These are phyloP conservation scores for Trichoderma asperelloides DNA, from an alignment of 495 filamentous ascomycete species.

Conservation along the genomic window DNA sequence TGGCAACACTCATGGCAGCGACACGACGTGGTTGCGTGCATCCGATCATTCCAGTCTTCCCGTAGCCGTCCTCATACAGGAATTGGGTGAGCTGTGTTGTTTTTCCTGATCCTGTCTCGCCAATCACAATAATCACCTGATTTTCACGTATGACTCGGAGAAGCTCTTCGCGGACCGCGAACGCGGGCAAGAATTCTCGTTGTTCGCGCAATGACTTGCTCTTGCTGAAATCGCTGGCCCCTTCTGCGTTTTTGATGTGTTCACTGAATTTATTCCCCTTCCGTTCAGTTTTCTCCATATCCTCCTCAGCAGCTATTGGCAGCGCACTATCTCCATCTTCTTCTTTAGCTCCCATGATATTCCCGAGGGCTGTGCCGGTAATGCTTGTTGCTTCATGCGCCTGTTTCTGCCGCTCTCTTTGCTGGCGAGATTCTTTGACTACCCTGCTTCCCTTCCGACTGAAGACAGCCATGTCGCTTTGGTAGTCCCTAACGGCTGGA, in stretches of 20 bases:
- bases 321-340: slow-evolving; percentile 87
- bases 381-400: slow-evolving; percentile 93
- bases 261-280: slow-evolving; percentile 76
- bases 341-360: slow-evolving; percentile 89
- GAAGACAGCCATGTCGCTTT: slow-evolving; percentile 99
- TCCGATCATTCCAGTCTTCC: slow-evolving; percentile 77
- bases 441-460: slow-evolving; percentile 91
- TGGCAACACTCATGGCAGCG: slow-evolving; percentile 97
- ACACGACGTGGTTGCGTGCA: slow-evolving; percentile 94
- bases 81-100: slow-evolving; percentile 97
- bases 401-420: slow-evolving; percentile 88
- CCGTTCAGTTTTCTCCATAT: slow-evolving; percentile 38
- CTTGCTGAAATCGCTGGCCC: slow-evolving; percentile 85
- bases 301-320: slow-evolving; percentile 64
- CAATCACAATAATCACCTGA: slow-evolving; percentile 93
- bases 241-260: slow-evolving; percentile 81
- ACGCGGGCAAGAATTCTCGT: slow-evolving; percentile 87
- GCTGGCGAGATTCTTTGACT: slow-evolving; percentile 82
- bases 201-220: slow-evolving; percentile 89
- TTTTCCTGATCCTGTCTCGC: slow-evolving; percentile 93
- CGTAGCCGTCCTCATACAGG: slow-evolving; percentile 88
- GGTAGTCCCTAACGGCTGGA: slow-evolving; percentile 83
- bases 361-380: slow-evolving; percentile 85
- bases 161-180: slow-evolving; percentile 95
- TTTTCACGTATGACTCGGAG: slow-evolving; percentile 91